Conservation (phyloP, 2,329 filamentous ascomycete genomes). For the Arachnopeziza araneosa region DNA sequence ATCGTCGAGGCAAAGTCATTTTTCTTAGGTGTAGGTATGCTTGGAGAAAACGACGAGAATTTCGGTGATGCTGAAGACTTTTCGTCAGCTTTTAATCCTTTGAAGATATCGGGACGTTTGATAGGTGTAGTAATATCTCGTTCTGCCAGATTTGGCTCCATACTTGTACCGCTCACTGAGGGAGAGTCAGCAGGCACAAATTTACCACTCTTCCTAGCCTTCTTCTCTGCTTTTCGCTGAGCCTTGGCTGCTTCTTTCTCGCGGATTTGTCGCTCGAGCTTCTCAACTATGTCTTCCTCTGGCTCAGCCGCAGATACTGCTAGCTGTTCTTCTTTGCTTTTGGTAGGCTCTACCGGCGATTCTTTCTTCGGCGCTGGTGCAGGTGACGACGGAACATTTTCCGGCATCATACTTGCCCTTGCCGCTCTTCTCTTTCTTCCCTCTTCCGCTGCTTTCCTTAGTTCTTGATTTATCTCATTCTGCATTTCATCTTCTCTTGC, state of each 20-base stretch:
- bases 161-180: conserved; percentile 7
- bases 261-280: conserved; percentile 38
- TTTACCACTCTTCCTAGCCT: conserved; percentile 34
- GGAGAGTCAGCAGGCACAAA: conserved; percentile 25
- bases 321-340: background rate
- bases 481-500: conserved; percentile 44
- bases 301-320: conserved; percentile 15
- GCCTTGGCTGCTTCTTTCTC: conserved; percentile 37
- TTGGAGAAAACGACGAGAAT: conserved; percentile 28
- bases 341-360: background rate
- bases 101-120: conserved; percentile 32
- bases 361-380: conserved; percentile 6
- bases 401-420: conserved; percentile 37
- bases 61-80: conserved; percentile 33
- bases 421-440: conserved; percentile 44
- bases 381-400: conserved; percentile 18
- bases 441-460: conserved; percentile 47
- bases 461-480: conserved; percentile 44
- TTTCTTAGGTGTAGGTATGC: conserved; percentile 21
- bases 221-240: conserved; percentile 30
- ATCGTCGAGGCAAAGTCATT: conserved; percentile 40
- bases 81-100: conserved; percentile 35
- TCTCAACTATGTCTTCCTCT: background rate
- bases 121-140: conserved; percentile 25
- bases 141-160: conserved; percentile 12